Evolutionary conservation across 176 grass and related monocot species (phyloP), one percentile per base, ranked within the genome.

Genomic region (Carex pumila): DNA sequence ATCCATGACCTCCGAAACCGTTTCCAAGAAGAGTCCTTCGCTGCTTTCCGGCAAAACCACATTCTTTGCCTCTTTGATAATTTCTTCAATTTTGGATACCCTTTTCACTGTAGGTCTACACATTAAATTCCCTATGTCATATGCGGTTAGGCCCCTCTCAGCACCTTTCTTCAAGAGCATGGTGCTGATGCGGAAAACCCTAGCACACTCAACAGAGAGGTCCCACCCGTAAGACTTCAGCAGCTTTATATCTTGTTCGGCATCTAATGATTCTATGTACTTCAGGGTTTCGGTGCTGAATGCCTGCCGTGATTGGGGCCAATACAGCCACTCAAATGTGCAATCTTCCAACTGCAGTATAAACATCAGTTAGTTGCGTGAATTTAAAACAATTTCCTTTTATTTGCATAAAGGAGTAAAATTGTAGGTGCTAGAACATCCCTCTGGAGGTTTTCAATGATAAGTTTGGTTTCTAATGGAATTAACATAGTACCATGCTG

Each of bases 251-350:
- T 91, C 87, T 65, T 91, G 80, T 76, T 91, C 66, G 2, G 57
- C 90, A 70, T 86, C 43, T 60, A 88, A 85, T 30, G 87, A 74
- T 64, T 82, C 80, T 73, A 91, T 89, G 80, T 89, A 91, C 34
- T 61, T 43, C 1, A 89, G 41, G 19, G 84, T 84, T 84, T 84
- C 50, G 29, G 21, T 7, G 39, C 32, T 84, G 47, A 91, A 91
- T 19, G 70, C 71, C 18, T 91, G 54, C 14, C 74, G 81, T 4
- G 90, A 76, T 79, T 89, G 90, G 6, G 84, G 80, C 84, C 87
- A 91, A 19, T 91, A 84, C 53, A 91, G 65, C 80, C 87, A 91
- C n/a, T 89, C 87, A 76, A 91, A 89, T 12, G 90, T 91, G 39
- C 87, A 86, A 84, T 91, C 86, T 58, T 85, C 80, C 67, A 91